These are phyloP conservation scores for Lenwebbia sp. DNA, from an alignment of 345 rosid species.

Conservation along the genomic window DNA sequence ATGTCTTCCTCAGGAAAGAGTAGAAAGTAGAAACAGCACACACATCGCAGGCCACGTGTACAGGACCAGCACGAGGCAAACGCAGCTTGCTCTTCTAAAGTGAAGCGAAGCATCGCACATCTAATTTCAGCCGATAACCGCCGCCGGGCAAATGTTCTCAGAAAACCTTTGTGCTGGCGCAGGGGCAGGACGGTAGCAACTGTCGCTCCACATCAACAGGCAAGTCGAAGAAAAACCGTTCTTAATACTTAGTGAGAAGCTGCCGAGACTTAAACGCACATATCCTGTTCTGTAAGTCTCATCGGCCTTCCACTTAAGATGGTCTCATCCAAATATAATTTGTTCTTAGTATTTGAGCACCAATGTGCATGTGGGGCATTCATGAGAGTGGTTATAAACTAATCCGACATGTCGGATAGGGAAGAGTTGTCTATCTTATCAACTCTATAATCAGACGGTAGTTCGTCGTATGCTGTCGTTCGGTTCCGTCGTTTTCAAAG, in stretches of 20 bases:
- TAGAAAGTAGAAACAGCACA: not conserved
- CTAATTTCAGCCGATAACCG: not conserved
- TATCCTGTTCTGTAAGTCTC: not conserved
- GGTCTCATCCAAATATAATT: not conserved
- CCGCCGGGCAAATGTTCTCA: not conserved
- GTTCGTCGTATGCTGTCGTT: not conserved
- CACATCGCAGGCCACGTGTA: not conserved
- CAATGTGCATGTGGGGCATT: not conserved
- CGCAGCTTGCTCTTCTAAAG: not conserved
- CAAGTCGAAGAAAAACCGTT: not conserved
- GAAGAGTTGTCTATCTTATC: not conserved
- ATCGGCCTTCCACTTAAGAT: not conserved
- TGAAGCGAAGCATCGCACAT: not conserved
- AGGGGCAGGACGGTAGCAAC: not conserved
- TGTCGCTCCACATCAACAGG: not conserved
- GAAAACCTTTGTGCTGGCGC: not conserved
- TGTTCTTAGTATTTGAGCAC: not conserved
- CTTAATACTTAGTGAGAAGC: not conserved
- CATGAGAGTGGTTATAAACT: not conserved
- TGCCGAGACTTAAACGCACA: not conserved
- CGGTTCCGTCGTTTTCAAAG: not conserved
- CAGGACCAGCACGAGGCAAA: not conserved
- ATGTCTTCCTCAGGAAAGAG: not conserved
- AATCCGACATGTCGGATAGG: not conserved
- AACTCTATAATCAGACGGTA: not conserved